phyloP scores from a whole-genome alignment of 495 filamentous ascomycete genomes.

The Beverwykella pulmonaria region DNA sequence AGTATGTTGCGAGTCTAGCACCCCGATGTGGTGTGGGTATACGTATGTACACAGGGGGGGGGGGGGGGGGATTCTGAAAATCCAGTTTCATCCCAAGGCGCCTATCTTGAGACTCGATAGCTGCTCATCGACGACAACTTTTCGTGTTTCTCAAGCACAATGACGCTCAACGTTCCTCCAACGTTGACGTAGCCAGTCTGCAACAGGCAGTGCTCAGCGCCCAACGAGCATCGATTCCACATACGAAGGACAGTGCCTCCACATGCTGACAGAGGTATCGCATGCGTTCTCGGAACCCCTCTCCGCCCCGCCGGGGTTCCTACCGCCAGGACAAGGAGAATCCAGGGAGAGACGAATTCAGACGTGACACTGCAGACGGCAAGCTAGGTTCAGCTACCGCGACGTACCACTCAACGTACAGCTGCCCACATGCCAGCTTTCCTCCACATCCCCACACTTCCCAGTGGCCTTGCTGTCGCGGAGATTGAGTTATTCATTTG shows the following conservation, averaged over 20 bases:
- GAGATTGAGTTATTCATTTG: slow-evolving; percentile 15
- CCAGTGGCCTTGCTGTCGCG: background rate
- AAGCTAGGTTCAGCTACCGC: slow-evolving; percentile 25
- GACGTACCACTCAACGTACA: background rate
- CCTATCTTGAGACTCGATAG: background rate
- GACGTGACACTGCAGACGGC: slow-evolving; percentile 31
- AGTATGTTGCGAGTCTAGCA: too few relatives aligned
- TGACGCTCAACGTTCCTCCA: background rate
- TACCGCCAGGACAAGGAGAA: slow-evolving; percentile 18
- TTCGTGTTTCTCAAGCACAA: background rate
- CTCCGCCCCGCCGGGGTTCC: slow-evolving; percentile 31
- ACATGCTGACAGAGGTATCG: slow-evolving; percentile 3
- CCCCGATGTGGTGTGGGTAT: too few relatives aligned
- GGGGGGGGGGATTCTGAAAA: slow-evolving; percentile 5
- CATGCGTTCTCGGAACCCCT: slow-evolving; percentile 23
- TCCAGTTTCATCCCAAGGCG: slow-evolving; percentile 29
- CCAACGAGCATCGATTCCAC: background rate
- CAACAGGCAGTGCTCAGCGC: background rate
- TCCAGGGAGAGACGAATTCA: slow-evolving; percentile 28
- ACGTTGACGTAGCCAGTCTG: background rate
- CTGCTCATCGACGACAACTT: background rate
- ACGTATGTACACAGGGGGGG: slow-evolving; percentile 3
- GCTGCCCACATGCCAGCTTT: slow-evolving; percentile 8
- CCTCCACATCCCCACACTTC: slow-evolving; percentile 35
- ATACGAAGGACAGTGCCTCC: slow-evolving; percentile 6